phyloP scores from a whole-genome alignment of 2,329 filamentous ascomycete genomes.

The Arthrobotrys megalospora region DNA sequence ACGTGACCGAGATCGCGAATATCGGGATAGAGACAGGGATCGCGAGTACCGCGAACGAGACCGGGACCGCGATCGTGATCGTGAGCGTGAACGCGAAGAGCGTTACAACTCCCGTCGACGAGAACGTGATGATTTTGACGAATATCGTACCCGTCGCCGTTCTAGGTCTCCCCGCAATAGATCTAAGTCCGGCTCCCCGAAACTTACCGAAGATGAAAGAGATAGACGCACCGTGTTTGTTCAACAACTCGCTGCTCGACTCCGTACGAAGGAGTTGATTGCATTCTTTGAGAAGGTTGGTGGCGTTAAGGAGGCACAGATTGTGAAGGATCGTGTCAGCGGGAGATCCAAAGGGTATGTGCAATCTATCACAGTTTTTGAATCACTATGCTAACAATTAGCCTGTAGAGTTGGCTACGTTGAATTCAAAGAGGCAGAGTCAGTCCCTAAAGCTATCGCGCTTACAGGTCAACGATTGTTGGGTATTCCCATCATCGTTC shows the following conservation, averaged over 20 bases:
- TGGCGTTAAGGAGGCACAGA: conserved; percentile 95
- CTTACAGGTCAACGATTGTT: conserved; percentile 98
- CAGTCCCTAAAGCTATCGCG: conserved; percentile 91
- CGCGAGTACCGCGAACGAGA: conserved; percentile 72
- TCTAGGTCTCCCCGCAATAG: conserved; percentile 68
- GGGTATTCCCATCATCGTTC: conserved; percentile 98
- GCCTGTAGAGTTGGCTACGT: conserved; percentile 90
- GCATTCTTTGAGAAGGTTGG: conserved; percentile 96
- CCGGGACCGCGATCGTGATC: conserved; percentile 74
- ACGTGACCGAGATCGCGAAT: conserved; percentile 68
- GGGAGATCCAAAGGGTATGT: conserved; percentile 95
- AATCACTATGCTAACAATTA: conserved; percentile 44
- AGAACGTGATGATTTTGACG: conserved; percentile 72
- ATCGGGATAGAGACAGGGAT: conserved; percentile 72
- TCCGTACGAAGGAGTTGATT: conserved; percentile 92
- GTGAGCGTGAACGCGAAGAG: conserved; percentile 77
- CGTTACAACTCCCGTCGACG: conserved; percentile 85
- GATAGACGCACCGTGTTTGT: conserved; percentile 98
- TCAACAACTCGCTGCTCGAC: conserved; percentile 93
- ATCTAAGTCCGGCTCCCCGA: conserved; percentile 73
- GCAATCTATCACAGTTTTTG: not conserved
- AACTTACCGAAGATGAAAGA: conserved; percentile 92
- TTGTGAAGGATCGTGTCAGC: conserved; percentile 97
- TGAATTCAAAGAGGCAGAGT: conserved; percentile 97
- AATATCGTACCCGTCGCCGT: conserved; percentile 69